Conservation (phyloP, 345 rosid genomes). For the Reutealis trisperma region DNA sequence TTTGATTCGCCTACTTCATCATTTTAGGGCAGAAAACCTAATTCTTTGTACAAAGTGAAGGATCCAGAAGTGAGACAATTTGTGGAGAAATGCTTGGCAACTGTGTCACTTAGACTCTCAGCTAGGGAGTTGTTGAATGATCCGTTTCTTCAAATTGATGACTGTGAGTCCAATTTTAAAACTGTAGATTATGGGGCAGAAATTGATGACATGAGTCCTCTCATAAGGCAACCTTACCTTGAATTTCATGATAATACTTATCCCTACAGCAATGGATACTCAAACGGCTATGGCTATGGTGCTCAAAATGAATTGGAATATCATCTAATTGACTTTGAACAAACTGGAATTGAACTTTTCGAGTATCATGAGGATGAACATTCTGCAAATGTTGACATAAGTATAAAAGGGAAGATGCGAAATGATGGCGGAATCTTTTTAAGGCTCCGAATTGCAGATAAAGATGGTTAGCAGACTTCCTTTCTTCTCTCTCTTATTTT, state of each 20-base stretch:
- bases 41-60: conserved; percentile 74
- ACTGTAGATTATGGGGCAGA: conserved; percentile 45
- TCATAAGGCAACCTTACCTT: conserved; percentile 53
- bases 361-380: conserved; percentile 67
- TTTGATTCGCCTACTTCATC: conserved; percentile 25
- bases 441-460: conserved; percentile 69
- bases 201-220: conserved; percentile 46
- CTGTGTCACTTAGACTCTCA: conserved; percentile 77
- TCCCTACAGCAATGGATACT: conserved; percentile 45
- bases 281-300: conserved; percentile 40
- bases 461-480: conserved; percentile 61
- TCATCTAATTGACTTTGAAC: conserved; percentile 52
- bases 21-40: conserved; percentile 87
- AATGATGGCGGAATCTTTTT: conserved; percentile 70
- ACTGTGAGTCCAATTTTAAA: conserved; percentile 56
- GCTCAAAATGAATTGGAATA: conserved; percentile 54
- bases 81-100: conserved; percentile 88
- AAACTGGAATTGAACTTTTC: conserved; percentile 67
- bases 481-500: background rate
- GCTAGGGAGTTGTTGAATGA: conserved; percentile 83
- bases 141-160: conserved; percentile 68
- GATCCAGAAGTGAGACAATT: conserved; percentile 78
- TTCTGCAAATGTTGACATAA: conserved; percentile 56
- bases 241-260: conserved; percentile 39
- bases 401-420: conserved; percentile 75